Base-by-base conservation (phyloP, 148 eudicot species). In the Chenopodium berlandieri region DNA sequence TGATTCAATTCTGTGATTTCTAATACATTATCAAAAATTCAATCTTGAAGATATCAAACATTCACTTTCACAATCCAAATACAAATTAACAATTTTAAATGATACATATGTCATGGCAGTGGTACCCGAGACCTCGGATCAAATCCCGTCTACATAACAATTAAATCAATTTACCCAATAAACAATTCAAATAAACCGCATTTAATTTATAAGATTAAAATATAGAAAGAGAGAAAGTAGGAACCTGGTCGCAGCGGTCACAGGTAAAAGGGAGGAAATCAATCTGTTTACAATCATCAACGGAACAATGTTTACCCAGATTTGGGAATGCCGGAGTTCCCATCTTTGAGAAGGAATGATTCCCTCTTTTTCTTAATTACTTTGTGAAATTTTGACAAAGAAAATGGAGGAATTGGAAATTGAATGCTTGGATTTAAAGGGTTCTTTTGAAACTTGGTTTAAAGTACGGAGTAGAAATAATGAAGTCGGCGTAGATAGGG, bases 211-310 rank as follows among this genome's bases (percentile, higher is more conserved):
- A 50, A 13, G 54, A 50, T 10, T 9, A 58, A 20, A 20, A 72
- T 22, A n/a, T 2, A 68, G 44, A 73, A 52, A 81, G 44, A 44
- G 23, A 12, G 12, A 52, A 19, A 14, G 2, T 3, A 19, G 62
- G 62, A 2, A 91, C 98, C 93, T 90, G 83, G 80, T 86, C 83
- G 87, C 98, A 93, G 77, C 89, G 89, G 82, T 95, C 98, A 83
- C 98, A 95, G 80, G 97, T 90, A 84, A 95, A 95, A 52, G 98
- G 98, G 64, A 95, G 87, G 89, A 95, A 95, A 87, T 95, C 98
- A 63, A 95, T 93, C 77, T 81, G 97, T 73, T 87, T 85, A 84
- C 98, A 95, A 63, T 91, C 91, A 9, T 85, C 89, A 4, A 95
- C 93, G 71, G 60, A 74, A 88, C 98, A 95, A 83, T 95, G 98